Conservation (phyloP, 169 alveolate species). For the Plasmodium coatneyi region DNA sequence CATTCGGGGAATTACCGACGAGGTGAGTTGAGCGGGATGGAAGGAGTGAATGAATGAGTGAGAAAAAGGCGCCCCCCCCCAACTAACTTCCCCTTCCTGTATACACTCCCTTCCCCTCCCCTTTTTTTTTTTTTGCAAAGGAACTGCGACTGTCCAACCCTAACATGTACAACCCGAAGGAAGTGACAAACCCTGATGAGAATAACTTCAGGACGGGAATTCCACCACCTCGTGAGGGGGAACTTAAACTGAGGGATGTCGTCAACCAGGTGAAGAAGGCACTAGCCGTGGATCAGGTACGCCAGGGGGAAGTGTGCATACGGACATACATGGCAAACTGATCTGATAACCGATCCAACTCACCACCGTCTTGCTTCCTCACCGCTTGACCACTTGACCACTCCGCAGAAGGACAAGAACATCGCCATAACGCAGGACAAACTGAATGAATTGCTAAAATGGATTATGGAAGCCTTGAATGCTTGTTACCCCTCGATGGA, state of each 20-base stretch:
- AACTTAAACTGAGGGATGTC: constrained; percentile 88
- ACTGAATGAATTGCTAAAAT: constrained; percentile 86
- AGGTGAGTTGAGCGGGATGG: constrained; percentile 72
- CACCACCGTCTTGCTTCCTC: not conserved
- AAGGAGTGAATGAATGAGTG: not conserved
- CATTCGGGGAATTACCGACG: constrained; percentile 94
- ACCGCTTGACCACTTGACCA: not conserved
- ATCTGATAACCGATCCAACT: not conserved
- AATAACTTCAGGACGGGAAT: constrained; percentile 94
- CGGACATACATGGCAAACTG: not conserved
- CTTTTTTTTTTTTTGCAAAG: constrained; percentile 10
- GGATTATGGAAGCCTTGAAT: constrained; percentile 92
- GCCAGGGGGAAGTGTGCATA: not conserved
- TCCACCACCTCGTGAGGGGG: constrained; percentile 91
- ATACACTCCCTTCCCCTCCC: not conserved
- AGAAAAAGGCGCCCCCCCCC: not conserved
- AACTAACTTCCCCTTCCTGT: not conserved
- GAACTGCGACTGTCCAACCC: constrained; percentile 83
- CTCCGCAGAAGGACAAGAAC: constrained; percentile 80
- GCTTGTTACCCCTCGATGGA: constrained; percentile 96
- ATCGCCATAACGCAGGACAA: constrained; percentile 77
- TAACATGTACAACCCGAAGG: constrained; percentile 88
- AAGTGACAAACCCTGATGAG: constrained; percentile 92
- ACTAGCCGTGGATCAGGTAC: constrained; percentile 85
- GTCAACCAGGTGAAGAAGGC: constrained; percentile 89